These are phyloP conservation scores for Termitomyces sp. DNA, from an alignment of 768 basidiomycete species.

Conservation along the genomic window DNA sequence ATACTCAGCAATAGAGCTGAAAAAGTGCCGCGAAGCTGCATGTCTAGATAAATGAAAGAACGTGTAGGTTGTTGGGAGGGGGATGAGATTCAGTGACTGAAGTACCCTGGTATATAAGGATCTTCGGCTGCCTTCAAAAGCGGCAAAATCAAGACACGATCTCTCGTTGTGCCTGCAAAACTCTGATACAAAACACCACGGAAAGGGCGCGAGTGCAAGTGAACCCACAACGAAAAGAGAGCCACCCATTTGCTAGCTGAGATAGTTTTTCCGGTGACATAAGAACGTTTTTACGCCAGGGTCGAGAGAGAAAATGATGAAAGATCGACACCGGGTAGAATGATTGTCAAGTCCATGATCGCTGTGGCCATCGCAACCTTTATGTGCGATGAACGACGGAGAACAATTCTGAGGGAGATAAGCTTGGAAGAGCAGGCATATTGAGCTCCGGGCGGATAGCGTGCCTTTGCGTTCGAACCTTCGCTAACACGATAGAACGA, in stretches of 20 bases:
- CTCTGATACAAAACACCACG: not conserved
- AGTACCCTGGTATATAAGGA: not conserved
- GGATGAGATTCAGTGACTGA: not conserved
- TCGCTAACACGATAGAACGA: not conserved
- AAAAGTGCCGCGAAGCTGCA: conserved; percentile 4
- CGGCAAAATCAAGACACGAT: not conserved
- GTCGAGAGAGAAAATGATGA: not conserved
- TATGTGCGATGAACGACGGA: not conserved
- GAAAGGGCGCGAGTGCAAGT: not conserved
- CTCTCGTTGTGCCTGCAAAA: not conserved
- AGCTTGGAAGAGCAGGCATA: not conserved
- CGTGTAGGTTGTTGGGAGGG: not conserved
- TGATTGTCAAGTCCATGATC: not conserved
- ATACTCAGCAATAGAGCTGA: not conserved
- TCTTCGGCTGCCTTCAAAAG: not conserved
- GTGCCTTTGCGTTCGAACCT: not conserved
- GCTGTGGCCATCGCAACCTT: not conserved
- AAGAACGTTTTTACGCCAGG: not conserved
- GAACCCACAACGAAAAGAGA: not conserved
- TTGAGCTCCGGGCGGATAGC: not conserved
- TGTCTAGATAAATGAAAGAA: not conserved
- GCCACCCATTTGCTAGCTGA: not conserved
- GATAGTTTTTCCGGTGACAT: not conserved
- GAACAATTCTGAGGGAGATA: not conserved
- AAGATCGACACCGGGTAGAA: not conserved